phyloP scores from a whole-genome alignment of 78 protist genomes.

The Dictyostelium intermedium region DNA sequence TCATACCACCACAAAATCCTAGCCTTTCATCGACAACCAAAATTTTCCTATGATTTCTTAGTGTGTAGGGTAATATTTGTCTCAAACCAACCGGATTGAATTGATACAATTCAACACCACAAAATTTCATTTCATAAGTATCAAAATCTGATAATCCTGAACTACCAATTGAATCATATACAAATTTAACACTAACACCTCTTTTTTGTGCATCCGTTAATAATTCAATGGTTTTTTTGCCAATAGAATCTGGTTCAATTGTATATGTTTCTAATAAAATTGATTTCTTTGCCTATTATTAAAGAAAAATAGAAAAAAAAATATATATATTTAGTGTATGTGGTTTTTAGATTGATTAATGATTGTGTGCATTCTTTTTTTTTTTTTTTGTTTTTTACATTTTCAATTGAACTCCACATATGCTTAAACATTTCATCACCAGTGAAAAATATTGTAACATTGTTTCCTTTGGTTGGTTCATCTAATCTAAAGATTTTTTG shows the following conservation, averaged over 20 bases:
- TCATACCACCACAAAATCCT: conserved; percentile 86
- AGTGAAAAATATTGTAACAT: conserved; percentile 41
- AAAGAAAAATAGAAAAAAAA: neutral
- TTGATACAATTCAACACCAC: neutral
- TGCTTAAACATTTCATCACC: conserved; percentile 64
- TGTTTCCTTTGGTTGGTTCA: conserved; percentile 17
- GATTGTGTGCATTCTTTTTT: no score
- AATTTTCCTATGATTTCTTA: conserved; percentile 78
- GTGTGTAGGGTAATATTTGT: neutral
- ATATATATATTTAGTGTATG: neutral
- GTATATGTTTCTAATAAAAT: conserved; percentile 66
- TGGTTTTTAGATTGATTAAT: no score
- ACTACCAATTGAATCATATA: conserved; percentile 77
- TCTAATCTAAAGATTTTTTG: conserved; percentile 13
- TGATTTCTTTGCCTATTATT: conserved; percentile 74
- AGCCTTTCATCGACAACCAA: conserved; percentile 57
- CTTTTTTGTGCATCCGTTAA: conserved; percentile 51
- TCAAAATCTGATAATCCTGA: conserved; percentile 34
- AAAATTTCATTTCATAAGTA: neutral
- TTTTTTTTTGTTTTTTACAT: neutral
- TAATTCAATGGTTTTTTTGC: conserved; percentile 37
- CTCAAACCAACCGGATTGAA: conserved; percentile 27
- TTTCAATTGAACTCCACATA: conserved; percentile 68
- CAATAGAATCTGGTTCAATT: conserved; percentile 70
- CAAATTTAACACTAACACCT: conserved; percentile 63